These are phyloP conservation scores for Pilaira anomala DNA, from an alignment of 192 early-diverging fungal genomes.

Conservation along the genomic window DNA sequence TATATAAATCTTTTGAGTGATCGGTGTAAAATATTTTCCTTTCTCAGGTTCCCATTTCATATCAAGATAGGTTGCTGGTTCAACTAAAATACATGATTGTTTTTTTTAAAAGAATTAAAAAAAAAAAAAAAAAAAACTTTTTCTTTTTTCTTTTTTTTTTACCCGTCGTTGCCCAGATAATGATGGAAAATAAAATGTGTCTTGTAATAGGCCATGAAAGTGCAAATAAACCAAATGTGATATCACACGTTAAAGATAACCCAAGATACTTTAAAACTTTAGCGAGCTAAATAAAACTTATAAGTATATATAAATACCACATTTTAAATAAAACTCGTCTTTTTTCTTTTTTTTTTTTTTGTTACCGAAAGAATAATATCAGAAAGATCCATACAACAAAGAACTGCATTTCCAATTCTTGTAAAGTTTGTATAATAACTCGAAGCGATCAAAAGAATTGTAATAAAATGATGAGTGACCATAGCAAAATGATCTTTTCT, in stretches of 20 bases:
- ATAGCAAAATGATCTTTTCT: slow-evolving; percentile 75
- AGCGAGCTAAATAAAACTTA: slow-evolving; percentile 46
- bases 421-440: slow-evolving; percentile 70
- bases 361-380: slow-evolving; percentile 74
- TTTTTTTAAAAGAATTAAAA: too few relatives aligned
- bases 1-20: slow-evolving; percentile 53
- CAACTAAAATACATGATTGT: too few relatives aligned
- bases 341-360: background rate
- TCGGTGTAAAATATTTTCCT: slow-evolving; percentile 49
- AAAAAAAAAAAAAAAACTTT: too few relatives aligned
- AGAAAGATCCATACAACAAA: slow-evolving; percentile 76
- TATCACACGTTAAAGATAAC: slow-evolving; percentile 57
- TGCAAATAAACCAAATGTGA: slow-evolving; percentile 75
- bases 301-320: background rate
- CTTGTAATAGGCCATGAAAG: slow-evolving; percentile 78
- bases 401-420: slow-evolving; percentile 76
- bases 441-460: slow-evolving; percentile 60
- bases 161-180: slow-evolving; percentile 56
- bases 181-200: slow-evolving; percentile 65
- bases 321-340: background rate
- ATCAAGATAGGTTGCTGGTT: slow-evolving; percentile 49
- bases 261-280: slow-evolving; percentile 77
- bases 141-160: background rate
- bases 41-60: slow-evolving; percentile 57
- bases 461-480: slow-evolving; percentile 76